Evolutionary conservation across 2,329 filamentous ascomycete species (phyloP).

Genomic region (Chalara sp.): DNA sequence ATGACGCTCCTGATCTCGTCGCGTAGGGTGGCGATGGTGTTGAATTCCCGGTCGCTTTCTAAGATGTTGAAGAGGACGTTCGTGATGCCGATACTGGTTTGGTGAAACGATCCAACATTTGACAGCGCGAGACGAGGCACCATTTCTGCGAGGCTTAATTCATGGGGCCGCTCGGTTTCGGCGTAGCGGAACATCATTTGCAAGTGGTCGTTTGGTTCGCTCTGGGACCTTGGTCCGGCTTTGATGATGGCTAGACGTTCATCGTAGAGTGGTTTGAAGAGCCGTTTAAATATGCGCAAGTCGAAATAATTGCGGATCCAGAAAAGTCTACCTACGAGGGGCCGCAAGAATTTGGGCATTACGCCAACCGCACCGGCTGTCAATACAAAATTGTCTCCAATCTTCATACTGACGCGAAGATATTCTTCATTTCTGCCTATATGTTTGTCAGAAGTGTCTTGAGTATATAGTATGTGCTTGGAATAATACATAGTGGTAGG

Average conservation of each 20-base stretch:
- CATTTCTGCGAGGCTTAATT: constrained; percentile 21
- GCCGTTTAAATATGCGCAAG: constrained; percentile 13
- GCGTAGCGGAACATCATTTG: constrained; percentile 37
- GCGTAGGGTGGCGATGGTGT: constrained; percentile 32
- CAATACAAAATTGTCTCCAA: constrained; percentile 24
- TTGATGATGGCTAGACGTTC: constrained; percentile 20
- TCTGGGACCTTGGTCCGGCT: constrained; percentile 11
- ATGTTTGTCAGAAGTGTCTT: background rate
- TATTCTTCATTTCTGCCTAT: constrained; percentile 26
- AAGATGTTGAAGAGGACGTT: constrained; percentile 33
- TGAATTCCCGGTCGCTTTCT: constrained; percentile 30
- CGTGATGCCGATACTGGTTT: constrained; percentile 31
- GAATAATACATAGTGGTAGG: constrained; percentile 16
- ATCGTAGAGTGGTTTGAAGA: constrained; percentile 8
- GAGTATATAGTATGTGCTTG: background rate
- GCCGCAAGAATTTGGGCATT: constrained; percentile 24
- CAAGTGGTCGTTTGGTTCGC: constrained; percentile 31
- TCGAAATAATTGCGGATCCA: constrained; percentile 17
- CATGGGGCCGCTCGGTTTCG: constrained; percentile 29
- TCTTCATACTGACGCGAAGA: constrained; percentile 18
- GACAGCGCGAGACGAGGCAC: constrained; percentile 10
- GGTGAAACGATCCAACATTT: constrained; percentile 23
- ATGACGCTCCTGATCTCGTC: constrained; percentile 30
- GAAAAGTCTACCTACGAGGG: constrained; percentile 26
- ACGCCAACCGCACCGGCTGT: constrained; percentile 26